A percentile compares a stretch with the other conserved stretches of the same genome.
These are phyloP conservation scores for Trichosporon sp. DNA, from an alignment of 1,284 basidiomycete genomes.

Conservation along the genomic window DNA sequence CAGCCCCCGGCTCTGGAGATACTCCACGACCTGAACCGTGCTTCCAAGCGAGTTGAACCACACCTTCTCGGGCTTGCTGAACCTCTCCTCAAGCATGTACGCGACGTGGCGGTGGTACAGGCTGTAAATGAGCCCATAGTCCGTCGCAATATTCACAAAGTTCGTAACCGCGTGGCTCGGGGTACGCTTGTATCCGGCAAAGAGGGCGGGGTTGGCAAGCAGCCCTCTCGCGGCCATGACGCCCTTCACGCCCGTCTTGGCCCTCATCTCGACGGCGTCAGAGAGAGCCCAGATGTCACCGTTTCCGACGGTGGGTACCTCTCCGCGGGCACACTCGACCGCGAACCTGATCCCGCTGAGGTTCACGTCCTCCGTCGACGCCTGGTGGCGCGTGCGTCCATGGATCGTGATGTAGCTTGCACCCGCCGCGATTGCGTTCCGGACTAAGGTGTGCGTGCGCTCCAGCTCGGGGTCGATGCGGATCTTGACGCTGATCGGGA, in stretches of 20 bases:
- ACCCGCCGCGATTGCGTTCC: conserved; percentile 54
- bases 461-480: conserved; percentile 61
- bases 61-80: conserved; percentile 59
- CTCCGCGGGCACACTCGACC: conserved; percentile 59
- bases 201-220: conserved; percentile 64
- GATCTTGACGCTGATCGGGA: conserved; percentile 65
- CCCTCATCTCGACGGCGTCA: conserved; percentile 59
- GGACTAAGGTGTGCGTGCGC: conserved; percentile 61
- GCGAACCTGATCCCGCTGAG: conserved; percentile 62
- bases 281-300: conserved; percentile 62
- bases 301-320: conserved; percentile 63
- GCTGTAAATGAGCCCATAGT: conserved; percentile 61
- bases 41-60: conserved; percentile 61
- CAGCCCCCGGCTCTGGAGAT: conserved; percentile 56
- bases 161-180: conserved; percentile 60
- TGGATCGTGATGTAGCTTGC: conserved; percentile 62
- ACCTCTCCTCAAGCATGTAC: conserved; percentile 63
- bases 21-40: conserved; percentile 60
- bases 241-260: conserved; percentile 60
- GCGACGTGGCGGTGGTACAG: conserved; percentile 61
- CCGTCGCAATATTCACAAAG: conserved; percentile 59
- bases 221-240: conserved; percentile 66
- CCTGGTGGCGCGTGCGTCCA: conserved; percentile 63
- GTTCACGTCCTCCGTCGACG: conserved; percentile 61
- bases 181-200: conserved; percentile 61